Conservation (phyloP, 2,329 filamentous ascomycete species). For the Tolypocladium tropicale region DNA sequence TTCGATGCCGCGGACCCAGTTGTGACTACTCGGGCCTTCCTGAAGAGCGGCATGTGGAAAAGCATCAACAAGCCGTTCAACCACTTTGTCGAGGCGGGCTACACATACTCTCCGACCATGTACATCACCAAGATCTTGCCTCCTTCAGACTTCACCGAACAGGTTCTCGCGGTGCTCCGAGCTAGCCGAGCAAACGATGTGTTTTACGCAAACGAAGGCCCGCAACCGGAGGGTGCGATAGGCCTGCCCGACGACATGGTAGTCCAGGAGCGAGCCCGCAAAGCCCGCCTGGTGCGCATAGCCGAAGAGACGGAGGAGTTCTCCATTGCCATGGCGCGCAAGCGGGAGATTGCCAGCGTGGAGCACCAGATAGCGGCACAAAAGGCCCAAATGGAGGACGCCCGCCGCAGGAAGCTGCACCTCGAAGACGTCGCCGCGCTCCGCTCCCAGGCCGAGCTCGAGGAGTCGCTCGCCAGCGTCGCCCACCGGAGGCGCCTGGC, state of each 20-base stretch:
- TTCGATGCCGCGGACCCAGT: slow-evolving; percentile 47
- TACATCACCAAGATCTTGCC: slow-evolving; percentile 42
- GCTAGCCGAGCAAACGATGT: slow-evolving; percentile 42
- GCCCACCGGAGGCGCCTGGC: slow-evolving; percentile 24
- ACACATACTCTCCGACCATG: slow-evolving; percentile 55
- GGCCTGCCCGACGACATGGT: slow-evolving; percentile 42
- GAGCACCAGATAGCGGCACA: slow-evolving; percentile 39
- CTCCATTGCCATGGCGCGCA: slow-evolving; percentile 33
- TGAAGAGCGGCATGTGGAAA: slow-evolving; percentile 57
- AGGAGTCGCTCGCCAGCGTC: slow-evolving; percentile 28
- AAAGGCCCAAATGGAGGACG: slow-evolving; percentile 41
- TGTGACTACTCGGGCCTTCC: slow-evolving; percentile 43
- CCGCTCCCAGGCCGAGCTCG: slow-evolving; percentile 33
- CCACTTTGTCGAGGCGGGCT: slow-evolving; percentile 38
- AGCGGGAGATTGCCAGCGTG: slow-evolving; percentile 39
- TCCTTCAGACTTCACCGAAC: slow-evolving; percentile 24
- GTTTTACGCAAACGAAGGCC: slow-evolving; percentile 42
- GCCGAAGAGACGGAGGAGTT: slow-evolving; percentile 39
- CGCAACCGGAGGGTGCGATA: slow-evolving; percentile 42
- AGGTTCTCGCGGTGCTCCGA: slow-evolving; percentile 37
- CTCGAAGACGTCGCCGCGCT: slow-evolving; percentile 33
- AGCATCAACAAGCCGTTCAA: slow-evolving; percentile 51
- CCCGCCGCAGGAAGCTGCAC: slow-evolving; percentile 34
- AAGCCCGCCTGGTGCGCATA: slow-evolving; percentile 33
- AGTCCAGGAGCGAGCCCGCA: slow-evolving; percentile 38